Evolutionary conservation across 345 rosid species (phyloP).

Genomic region (Euphorbia lathyris): DNA sequence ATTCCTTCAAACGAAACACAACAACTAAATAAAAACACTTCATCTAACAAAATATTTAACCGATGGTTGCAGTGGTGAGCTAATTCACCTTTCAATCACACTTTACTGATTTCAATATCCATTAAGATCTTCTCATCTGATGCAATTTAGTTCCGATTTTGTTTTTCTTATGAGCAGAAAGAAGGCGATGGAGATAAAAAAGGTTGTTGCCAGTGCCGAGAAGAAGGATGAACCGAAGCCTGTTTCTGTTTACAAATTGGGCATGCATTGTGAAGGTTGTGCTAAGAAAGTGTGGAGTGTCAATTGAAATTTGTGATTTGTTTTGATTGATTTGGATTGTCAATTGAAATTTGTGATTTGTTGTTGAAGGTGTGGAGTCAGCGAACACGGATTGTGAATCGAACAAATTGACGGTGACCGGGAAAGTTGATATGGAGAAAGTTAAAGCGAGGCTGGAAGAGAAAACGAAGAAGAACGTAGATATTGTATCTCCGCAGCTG

Average conservation of each 20-base stretch:
- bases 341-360: no score
- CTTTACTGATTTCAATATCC: no score
- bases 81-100: neutral
- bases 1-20: conserved; percentile 22
- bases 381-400: conserved; percentile 30
- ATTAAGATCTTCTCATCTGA: no score
- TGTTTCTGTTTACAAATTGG: conserved; percentile 58
- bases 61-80: conserved; percentile 50
- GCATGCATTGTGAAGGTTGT: conserved; percentile 90
- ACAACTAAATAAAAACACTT: no score
- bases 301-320: neutral
- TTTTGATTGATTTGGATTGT: no score
- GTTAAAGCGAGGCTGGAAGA: conserved; percentile 32
- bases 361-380: conserved; percentile 39
- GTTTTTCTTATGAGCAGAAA: no score
- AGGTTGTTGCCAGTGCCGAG: no score
- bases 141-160: no score
- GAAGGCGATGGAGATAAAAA: no score
- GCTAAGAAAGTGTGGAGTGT: conserved; percentile 41
- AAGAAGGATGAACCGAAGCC: no score
- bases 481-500: conserved; percentile 30
- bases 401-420: conserved; percentile 39
- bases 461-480: conserved; percentile 31
- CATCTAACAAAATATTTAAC: no score
- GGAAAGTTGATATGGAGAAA: conserved; percentile 38